Conservation (phyloP, 768 basidiomycete genomes). For the Tubosaeta sp. region DNA sequence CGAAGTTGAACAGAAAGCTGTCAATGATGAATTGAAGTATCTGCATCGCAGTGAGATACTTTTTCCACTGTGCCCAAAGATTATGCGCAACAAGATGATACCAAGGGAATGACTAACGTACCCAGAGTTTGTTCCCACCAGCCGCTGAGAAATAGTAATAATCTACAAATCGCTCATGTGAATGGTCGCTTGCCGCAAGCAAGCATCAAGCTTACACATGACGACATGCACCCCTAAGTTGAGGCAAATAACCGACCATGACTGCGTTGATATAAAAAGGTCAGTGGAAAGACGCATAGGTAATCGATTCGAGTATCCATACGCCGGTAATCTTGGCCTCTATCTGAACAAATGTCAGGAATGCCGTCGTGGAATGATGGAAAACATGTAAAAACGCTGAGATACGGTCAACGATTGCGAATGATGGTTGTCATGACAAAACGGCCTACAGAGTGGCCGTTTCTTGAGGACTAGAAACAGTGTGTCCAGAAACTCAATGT, state of each 20-base stretch:
- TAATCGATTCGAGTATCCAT: neutral
- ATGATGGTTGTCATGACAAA: neutral
- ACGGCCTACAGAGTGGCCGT: conserved; percentile 79
- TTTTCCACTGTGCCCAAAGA: conserved; percentile 22
- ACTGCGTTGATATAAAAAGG: conserved; percentile 41
- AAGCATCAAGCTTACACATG: conserved; percentile 69
- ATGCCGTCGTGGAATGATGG: conserved; percentile 93
- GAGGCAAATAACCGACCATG: conserved; percentile 85
- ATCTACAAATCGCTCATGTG: conserved; percentile 46
- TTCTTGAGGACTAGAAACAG: conserved; percentile 96
- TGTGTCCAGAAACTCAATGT: conserved; percentile 91
- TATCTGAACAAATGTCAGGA: conserved; percentile 88
- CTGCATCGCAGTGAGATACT: conserved; percentile 24
- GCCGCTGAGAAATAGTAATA: conserved; percentile 99
- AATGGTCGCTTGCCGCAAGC: neutral
- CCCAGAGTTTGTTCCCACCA: conserved; percentile 39
- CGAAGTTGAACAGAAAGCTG: conserved; percentile 17
- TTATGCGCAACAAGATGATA: neutral
- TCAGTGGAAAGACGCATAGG: neutral
- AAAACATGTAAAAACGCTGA: conserved; percentile 95
- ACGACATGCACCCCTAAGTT: conserved; percentile 90
- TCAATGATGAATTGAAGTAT: conserved; percentile 25
- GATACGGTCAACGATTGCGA: neutral
- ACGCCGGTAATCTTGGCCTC: conserved; percentile 87
- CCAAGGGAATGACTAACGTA: neutral